Conservation (phyloP, 2,329 filamentous ascomycete genomes). For the Leptographium flavum region DNA sequence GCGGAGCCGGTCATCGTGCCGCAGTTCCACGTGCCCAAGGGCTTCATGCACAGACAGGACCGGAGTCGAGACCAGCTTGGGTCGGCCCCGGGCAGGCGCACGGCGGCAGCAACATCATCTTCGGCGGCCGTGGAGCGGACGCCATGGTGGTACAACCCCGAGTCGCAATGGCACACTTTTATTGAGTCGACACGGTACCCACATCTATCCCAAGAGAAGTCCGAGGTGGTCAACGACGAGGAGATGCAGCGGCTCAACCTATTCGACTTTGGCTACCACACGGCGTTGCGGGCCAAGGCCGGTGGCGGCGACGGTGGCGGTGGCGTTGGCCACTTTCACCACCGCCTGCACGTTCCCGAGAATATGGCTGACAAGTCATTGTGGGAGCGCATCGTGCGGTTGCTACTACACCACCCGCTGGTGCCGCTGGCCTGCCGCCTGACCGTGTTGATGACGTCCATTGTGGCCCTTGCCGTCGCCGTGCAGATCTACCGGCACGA, state of each 20-base stretch:
- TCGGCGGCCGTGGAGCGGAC: not conserved
- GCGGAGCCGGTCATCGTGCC: conserved; percentile 45
- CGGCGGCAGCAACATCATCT: not conserved
- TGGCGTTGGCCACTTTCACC: conserved; percentile 1
- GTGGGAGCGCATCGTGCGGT: conserved; percentile 47
- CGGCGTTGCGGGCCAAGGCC: conserved; percentile 10
- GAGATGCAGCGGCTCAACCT: conserved; percentile 30
- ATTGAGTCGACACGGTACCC: conserved; percentile 39
- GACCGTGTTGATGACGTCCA: conserved; percentile 69
- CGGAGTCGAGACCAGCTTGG: not conserved
- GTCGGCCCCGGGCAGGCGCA: not conserved
- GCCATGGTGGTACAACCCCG: conserved; percentile 14
- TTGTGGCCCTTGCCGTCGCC: conserved; percentile 66
- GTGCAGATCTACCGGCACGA: conserved; percentile 56
- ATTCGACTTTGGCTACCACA: conserved; percentile 26
- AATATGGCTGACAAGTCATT: conserved; percentile 12
- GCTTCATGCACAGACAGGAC: not conserved
- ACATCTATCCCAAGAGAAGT: conserved; percentile 29
- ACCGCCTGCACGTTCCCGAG: not conserved
- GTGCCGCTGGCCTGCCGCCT: conserved; percentile 75
- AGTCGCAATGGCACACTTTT: conserved; percentile 37
- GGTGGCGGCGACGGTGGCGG: conserved; percentile 28
- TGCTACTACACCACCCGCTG: conserved; percentile 66
- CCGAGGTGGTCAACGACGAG: conserved; percentile 31
- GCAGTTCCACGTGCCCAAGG: conserved; percentile 9